Evolutionary conservation across 768 basidiomycete genomes (phyloP), one percentile per base, ranked within the genome.

Genomic region (Lactarius pseudohatsudake): DNA sequence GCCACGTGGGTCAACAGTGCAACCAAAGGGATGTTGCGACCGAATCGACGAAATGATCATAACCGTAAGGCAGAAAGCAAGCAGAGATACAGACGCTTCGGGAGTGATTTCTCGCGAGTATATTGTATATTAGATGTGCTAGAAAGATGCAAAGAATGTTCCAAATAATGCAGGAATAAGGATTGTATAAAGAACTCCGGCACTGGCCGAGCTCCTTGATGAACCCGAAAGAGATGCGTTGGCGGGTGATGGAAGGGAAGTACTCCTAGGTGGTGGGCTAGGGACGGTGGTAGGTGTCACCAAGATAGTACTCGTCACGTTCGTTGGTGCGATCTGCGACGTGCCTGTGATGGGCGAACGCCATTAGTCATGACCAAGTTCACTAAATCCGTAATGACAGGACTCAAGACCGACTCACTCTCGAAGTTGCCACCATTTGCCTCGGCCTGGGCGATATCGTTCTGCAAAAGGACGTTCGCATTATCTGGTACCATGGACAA

Each of bases 401-500:
- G 20, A 11, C 68, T 71, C n/a, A 13, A 6, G 50, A 26, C 26
- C 13, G 61, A 70, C 80, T 69, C n/a, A 80, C 76, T 58, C 73
- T 72, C 32, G 72, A 77, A 57, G 71, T 60, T 32, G 47, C 68
- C 45, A 62, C 70, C 4, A 75, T 82, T 59, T 47, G 62, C 28
- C 38, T 68, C 16, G 3, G 63, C 60, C 6, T 72, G 70, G 15
- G 53, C 36, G 26, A 83, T 71, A 18, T 77, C 81, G 1, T 74
- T 68, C 26, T 75, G 72, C 11, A 84, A 71, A 30, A 68, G 62
- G 15, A 76, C 76, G 9, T 71, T 77, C 3, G 85, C 86, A 68
- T 89, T 80, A 6, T 67, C 18, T 1, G 89, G 86, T 1, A 91
- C 86, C 0, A 87, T 91, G 15, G 90, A 91, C 59, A 88, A 75